Evolutionary conservation across 192 early-diverging fungal genomes (phyloP), one percentile per base, ranked within the genome.

Genomic region (Spizellomyces sp.): DNA sequence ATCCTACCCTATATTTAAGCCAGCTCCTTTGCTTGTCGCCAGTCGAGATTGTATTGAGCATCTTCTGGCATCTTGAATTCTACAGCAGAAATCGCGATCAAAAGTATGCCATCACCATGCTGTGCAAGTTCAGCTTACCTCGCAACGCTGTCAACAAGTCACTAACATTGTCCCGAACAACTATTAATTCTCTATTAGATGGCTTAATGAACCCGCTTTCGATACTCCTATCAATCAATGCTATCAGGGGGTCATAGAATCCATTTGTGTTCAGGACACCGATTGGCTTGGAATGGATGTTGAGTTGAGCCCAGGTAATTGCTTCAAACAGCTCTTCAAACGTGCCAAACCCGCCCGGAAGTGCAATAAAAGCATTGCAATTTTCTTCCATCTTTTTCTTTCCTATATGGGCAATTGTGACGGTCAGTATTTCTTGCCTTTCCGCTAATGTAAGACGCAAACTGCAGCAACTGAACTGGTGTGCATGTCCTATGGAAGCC

Each of bases 321-420:
- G 90, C 83, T 79, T 96, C 94, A 5, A 95, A 75, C 56, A 95
- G 77, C 75, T 96, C 95, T 71, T 96, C 94, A 74, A 95, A 81
- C 0, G 95, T 96, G 19, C 71, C 70, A 69, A 83, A 90, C 5
- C 95, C 95, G 19, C 95, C 95, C 0, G 95, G 95, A 47, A 96
- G 80, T 12, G 90, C 88, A 21, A 95, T 82, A 67, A 95, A 96
- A 5, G 88, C 92, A 64, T 84, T 79, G 17, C 83, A 73, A 63
- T 84, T 67, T 41, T 91, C 84, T 71, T 81, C 86, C 88, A 96
- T 91, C 73, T 82, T 69, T 19, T 75, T 75, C 77, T 96, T 96
- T 43, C 61, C 61, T 62, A 56, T 56, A 7, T 22, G n/a, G 22
- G n/a, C 22, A 56, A 22, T 4, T 56, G 54, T 22, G 54, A 19